A percentile compares a stretch with the other conserved stretches of the same genome.
phyloP scores from a whole-genome alignment of 2,329 filamentous ascomycete genomes.

The Nemania sp. region DNA sequence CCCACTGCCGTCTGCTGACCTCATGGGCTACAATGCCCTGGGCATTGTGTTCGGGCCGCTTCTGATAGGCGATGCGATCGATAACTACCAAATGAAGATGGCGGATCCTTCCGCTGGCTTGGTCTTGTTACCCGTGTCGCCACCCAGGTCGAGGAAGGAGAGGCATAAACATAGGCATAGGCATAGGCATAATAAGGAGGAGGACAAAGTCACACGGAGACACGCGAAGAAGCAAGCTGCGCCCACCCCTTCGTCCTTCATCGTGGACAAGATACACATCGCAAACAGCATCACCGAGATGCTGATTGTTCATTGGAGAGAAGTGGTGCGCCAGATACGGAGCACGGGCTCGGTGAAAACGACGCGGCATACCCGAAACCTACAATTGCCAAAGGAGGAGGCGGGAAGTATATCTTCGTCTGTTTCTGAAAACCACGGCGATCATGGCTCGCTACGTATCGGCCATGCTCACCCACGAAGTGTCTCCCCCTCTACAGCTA shows the following conservation, averaged over 20 bases:
- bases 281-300: constrained; percentile 67
- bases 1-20: constrained; percentile 58
- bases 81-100: constrained; percentile 55
- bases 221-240: neutral
- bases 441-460: constrained; percentile 47
- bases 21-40: constrained; percentile 68
- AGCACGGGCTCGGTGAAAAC: constrained; percentile 46
- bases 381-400: constrained; percentile 19
- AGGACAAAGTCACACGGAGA: neutral
- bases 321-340: constrained; percentile 64
- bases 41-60: constrained; percentile 69
- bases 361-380: constrained; percentile 20
- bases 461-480: constrained; percentile 32
- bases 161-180: constrained; percentile 41
- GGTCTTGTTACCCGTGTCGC: constrained; percentile 48
- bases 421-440: constrained; percentile 47
- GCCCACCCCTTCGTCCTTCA: constrained; percentile 33
- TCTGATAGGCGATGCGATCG: constrained; percentile 61
- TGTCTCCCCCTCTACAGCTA: constrained; percentile 46
- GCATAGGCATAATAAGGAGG: constrained; percentile 41
- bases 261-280: constrained; percentile 60
- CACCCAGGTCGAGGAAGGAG: constrained; percentile 50
- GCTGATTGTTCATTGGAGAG: constrained; percentile 68
- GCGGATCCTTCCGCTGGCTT: constrained; percentile 49
- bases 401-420: constrained; percentile 47